phyloP scores from a whole-genome alignment of 208 protist species.

The Leishmania tarentolae region DNA sequence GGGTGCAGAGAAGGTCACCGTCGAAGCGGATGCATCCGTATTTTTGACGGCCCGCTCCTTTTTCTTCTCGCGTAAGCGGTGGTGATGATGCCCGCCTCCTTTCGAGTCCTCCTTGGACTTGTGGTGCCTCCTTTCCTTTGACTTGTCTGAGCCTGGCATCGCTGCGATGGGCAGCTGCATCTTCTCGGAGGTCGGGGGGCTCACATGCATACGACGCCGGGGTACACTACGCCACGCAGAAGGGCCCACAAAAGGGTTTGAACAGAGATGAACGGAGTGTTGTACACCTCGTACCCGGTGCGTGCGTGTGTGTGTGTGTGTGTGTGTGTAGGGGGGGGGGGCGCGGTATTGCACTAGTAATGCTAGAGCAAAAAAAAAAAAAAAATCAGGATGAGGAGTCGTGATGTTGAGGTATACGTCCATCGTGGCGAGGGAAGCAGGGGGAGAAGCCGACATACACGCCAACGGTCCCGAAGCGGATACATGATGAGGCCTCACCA shows the following conservation, averaged over 20 bases:
- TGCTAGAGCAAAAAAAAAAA: not conserved
- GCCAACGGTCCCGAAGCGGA: not conserved
- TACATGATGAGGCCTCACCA: not conserved
- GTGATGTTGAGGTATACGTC: not conserved
- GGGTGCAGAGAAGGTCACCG: not conserved
- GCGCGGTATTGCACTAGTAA: too few species aligned
- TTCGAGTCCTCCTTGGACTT: constrained; percentile 9
- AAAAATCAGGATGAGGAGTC: not conserved
- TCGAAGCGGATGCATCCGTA: not conserved
- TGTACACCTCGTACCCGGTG: not conserved
- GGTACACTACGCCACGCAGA: not conserved
- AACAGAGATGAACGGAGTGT: not conserved
- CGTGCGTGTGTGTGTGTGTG: not conserved
- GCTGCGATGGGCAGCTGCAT: constrained; percentile 1
- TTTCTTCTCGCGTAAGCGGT: constrained; percentile 4
- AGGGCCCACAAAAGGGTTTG: not conserved
- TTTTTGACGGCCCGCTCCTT: not conserved
- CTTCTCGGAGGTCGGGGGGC: not conserved
- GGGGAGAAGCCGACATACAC: not conserved
- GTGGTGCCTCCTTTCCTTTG: constrained; percentile 9
- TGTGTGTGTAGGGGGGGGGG: too few species aligned
- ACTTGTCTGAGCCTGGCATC: not conserved
- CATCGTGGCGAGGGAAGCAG: not conserved
- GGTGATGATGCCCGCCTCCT: not conserved
- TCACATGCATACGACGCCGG: not conserved